Evolutionary conservation across 768 basidiomycete genomes (phyloP), one percentile per base, ranked within the genome.

Genomic region (Filobasidium wieringae): DNA sequence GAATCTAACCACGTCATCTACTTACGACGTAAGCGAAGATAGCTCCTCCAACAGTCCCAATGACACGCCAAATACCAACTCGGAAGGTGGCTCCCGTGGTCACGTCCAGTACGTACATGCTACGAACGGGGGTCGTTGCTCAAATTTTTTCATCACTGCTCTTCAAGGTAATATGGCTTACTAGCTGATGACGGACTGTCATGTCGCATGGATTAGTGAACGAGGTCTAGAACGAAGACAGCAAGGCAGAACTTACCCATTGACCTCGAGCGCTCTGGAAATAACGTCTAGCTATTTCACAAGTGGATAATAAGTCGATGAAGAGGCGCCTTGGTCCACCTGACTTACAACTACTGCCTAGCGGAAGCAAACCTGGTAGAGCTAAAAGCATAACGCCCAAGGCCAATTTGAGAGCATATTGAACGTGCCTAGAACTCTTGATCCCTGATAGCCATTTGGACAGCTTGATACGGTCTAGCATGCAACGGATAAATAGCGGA

Each of bases 1-100:
- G 17, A 33, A 11, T 3, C 11, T 8, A 31, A 22, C 9, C 31
- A 26, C 22, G n/a, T n/a, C 1, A 14, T 31, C 7, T 33, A 64
- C 68, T 62, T 52, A 73, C 69, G 14, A 75, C 59, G 52, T 63
- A 72, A 4, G 62, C 72, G 0, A 64, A 43, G 9, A 75, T 53
- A 0, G 72, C 71, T 0, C 74, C 74, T 1, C 62, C 36, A 31
- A 75, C 61, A 2, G 72, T 74, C 12, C 74, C 74, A 3, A 68
- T 52, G 4, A 68, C 57, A 47, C 74, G 58, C 37, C 65, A 68
- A n/a, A 72, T 57, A 0, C 71, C 72, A 9, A 74, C 56, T 29
- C 65, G 58, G 50, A 72, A 62, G 7, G 67, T 75, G 9, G 71
- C 72, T 1, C 74, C 74, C 1, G 72, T 72, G 17, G 68, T 68